A percentile compares a stretch with the other conserved stretches of the same genome.
These are phyloP conservation scores for Nicotiana noctiflora DNA, from an alignment of 257 asterid genomes.

Conservation along the genomic window DNA sequence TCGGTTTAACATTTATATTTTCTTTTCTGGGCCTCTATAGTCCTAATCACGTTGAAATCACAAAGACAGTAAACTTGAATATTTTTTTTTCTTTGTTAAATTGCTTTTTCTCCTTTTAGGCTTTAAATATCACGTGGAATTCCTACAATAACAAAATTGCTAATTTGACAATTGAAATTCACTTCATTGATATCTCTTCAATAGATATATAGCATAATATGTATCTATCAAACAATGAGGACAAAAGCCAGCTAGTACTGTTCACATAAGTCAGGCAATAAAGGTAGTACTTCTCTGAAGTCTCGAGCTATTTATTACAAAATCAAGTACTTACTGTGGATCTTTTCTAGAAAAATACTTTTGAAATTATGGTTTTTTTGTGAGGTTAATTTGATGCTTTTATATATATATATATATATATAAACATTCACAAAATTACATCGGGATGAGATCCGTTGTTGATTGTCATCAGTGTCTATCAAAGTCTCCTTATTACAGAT, in stretches of 20 bases:
- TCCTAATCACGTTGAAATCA: not conserved
- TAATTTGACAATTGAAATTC: not conserved
- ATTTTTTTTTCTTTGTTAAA: not conserved
- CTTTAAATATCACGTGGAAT: not conserved
- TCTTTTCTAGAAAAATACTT: no score
- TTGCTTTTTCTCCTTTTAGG: not conserved
- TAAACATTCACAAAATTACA: no score
- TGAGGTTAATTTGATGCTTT: no score
- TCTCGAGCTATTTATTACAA: no score
- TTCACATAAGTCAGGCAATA: no score
- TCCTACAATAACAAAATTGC: not conserved
- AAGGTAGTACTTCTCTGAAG: no score
- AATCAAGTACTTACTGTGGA: no score
- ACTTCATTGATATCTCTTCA: not conserved
- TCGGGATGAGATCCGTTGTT: no score
- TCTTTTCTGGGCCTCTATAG: not conserved
- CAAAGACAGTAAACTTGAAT: not conserved
- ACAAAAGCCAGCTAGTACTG: not conserved
- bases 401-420: no score
- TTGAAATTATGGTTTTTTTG: no score
- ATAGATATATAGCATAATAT: not conserved
- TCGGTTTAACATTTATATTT: not conserved
- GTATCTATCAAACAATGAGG: not conserved
- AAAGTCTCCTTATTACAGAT: no score
- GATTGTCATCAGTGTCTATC: no score